Evolutionary conservation across 75 land plant species (phyloP).

Genomic region (Pinus tabuliformis): DNA sequence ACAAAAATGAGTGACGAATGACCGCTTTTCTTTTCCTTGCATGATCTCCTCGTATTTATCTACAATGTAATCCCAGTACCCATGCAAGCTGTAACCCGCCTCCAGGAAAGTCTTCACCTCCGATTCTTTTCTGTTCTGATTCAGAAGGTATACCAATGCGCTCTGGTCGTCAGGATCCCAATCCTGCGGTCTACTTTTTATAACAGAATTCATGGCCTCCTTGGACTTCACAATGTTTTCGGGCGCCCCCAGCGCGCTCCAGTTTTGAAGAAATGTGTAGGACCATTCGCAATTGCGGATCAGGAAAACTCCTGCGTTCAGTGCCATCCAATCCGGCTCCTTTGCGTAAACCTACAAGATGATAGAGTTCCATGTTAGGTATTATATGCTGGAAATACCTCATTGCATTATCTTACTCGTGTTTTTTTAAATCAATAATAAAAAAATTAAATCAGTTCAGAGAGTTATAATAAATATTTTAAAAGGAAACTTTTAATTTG

Average conservation of each 20-base stretch:
- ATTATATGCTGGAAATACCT: too few relatives aligned
- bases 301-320: conserved; percentile 26
- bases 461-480: too few relatives aligned
- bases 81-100: conserved; percentile 16
- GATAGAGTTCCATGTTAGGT: too few relatives aligned
- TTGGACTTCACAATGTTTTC: background rate
- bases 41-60: too few relatives aligned
- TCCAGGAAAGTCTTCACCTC: conserved; percentile 9
- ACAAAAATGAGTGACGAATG: too few relatives aligned
- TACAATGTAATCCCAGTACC: conserved; percentile 19
- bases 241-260: conserved; percentile 12
- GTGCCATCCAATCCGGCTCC: conserved; percentile 18
- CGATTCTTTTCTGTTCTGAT: background rate
- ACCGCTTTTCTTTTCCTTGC: too few relatives aligned
- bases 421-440: too few relatives aligned
- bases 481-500: too few relatives aligned
- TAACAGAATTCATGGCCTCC: conserved; percentile 2
- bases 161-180: conserved; percentile 27
- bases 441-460: too few relatives aligned
- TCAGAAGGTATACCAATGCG: conserved; percentile 19
- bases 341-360: conserved; percentile 14
- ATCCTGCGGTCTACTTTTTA: conserved; percentile 12
- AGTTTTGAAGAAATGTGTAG: conserved; percentile 12
- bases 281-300: conserved; percentile 29
- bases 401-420: too few relatives aligned